Base-by-base conservation (phyloP, 2,329 filamentous ascomycete genomes). In the Phoma sp. region DNA sequence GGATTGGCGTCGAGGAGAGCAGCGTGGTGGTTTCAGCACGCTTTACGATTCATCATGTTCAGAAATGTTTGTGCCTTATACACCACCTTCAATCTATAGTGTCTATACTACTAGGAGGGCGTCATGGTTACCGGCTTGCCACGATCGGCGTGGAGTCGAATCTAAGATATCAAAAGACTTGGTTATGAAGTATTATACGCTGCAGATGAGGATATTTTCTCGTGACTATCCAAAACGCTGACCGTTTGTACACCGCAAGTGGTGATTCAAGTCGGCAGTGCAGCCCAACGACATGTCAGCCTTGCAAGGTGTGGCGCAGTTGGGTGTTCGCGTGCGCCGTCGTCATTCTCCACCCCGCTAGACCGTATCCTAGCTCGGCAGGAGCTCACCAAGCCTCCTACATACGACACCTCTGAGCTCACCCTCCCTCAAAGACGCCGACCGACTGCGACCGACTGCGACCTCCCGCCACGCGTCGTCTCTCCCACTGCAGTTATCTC, bases 1-100 rank as follows among this genome's bases (percentile, higher is more conserved):
- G 17, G 20, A 28, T 47, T n/a, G 38, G 33, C 38, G 38, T 47
- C 18, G 37, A 20, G 25, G 33, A 42, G 36, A 30, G 25, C 23
- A 18, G 34, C 45, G 40, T 34, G 39, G 36, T 28, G 42, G 23
- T 21, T 28, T 12, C 40, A 40, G 48, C 48, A 39, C 23, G 48
- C 42, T 36, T 53, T n/a, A 48, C 26, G 51, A 47, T 37, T 42
- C 25, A 42, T 51, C 46, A 54, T 57, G 54, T 56, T 46, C 54
- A 55, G 59, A 63, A 20, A 65, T 61, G 53, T 59, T 54, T 60
- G 58, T 62, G 53, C 51, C 50, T 56, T 65, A 58, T 65, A 64
- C 56, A 64, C 39, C 53, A 50, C 37, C 53, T 56, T 49, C 46
- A 50, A 55, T 57, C 39, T 56, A 54, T 66, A 65, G 61, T 65